Evolutionary conservation across 768 basidiomycete genomes (phyloP).

Genomic region (Mycena indigotica): DNA sequence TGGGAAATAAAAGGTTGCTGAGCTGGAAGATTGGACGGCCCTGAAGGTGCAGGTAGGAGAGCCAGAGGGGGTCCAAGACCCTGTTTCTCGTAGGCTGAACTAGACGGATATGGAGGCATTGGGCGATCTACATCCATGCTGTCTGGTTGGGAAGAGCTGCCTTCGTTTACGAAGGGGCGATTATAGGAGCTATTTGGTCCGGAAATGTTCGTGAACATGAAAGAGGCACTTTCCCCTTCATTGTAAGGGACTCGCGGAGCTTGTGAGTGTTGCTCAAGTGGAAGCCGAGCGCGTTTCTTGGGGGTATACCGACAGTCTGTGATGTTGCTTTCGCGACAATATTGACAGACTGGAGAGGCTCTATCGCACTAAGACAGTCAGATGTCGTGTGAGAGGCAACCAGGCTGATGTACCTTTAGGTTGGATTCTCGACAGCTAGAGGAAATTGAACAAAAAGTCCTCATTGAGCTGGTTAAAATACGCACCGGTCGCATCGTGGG

Average conservation of each 20-base stretch:
- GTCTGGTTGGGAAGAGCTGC: conserved; percentile 2
- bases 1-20: conserved; percentile 49
- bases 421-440: conserved; percentile 58
- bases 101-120: conserved; percentile 6
- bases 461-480: too few relatives aligned
- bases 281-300: conserved; percentile 62
- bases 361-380: conserved; percentile 59
- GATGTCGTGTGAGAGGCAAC: neutral
- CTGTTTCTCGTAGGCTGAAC: conserved; percentile 3
- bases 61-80: conserved; percentile 26
- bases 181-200: conserved; percentile 9
- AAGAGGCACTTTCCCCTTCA: conserved; percentile 21
- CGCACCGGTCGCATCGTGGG: conserved; percentile 63
- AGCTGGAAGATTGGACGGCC: conserved; percentile 16
- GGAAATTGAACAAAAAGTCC: neutral
- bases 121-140: conserved; percentile 10
- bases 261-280: conserved; percentile 32
- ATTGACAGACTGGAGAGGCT: conserved; percentile 70
- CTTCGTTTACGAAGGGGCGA: conserved; percentile 19
- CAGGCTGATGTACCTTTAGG: conserved; percentile 53
- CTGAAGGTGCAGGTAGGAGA: conserved; percentile 27
- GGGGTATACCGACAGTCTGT: conserved; percentile 72
- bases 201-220: conserved; percentile 25
- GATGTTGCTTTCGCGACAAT: conserved; percentile 57
- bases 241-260: conserved; percentile 19